These are phyloP conservation scores for Scheffersomyces lignicola DNA, from an alignment of 1,139 yeast genomes.

Conservation along the genomic window DNA sequence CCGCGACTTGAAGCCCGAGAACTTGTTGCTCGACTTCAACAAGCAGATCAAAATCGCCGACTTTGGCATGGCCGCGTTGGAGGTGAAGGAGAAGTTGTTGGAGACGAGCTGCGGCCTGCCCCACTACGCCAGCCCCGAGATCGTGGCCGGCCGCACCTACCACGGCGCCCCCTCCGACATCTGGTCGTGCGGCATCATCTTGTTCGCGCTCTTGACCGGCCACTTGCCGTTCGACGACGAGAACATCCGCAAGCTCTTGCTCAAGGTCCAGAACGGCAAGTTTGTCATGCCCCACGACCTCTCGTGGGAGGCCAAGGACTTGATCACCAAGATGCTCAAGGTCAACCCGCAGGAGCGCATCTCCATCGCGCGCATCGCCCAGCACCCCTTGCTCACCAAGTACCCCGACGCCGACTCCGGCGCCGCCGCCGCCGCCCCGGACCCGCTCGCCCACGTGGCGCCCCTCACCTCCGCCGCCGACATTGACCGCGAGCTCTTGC, in stretches of 20 bases:
- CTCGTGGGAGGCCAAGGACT: constrained; percentile 81
- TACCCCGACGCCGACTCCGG: constrained; percentile 63
- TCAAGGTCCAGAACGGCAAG: constrained; percentile 89
- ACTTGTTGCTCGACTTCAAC: constrained; percentile 79
- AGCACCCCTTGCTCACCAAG: constrained; percentile 77
- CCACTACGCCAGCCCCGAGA: constrained; percentile 97
- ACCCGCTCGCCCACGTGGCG: constrained; percentile 32
- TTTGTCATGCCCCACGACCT: constrained; percentile 81
- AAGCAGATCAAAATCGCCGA: constrained; percentile 95
- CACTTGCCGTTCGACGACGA: constrained; percentile 97
- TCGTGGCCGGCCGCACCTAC: constrained; percentile 89
- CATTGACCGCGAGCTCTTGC: constrained; percentile 80
- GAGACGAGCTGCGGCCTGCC: constrained; percentile 99
- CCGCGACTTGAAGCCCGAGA: constrained; percentile 95
- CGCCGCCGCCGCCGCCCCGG: too few species aligned
- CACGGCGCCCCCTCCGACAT: constrained; percentile 98
- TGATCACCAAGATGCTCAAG: constrained; percentile 77
- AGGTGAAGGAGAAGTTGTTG: constrained; percentile 76
- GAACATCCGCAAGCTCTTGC: constrained; percentile 77
- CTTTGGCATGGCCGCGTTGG: constrained; percentile 99
- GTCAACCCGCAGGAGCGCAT: constrained; percentile 81
- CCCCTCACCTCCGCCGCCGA: constrained; percentile 54
- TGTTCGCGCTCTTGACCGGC: constrained; percentile 91
- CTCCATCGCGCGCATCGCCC: constrained; percentile 66
- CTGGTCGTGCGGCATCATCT: constrained; percentile 97